Conservation (phyloP, 2,329 filamentous ascomycete genomes). For the Herpomyces periplanetae region DNA sequence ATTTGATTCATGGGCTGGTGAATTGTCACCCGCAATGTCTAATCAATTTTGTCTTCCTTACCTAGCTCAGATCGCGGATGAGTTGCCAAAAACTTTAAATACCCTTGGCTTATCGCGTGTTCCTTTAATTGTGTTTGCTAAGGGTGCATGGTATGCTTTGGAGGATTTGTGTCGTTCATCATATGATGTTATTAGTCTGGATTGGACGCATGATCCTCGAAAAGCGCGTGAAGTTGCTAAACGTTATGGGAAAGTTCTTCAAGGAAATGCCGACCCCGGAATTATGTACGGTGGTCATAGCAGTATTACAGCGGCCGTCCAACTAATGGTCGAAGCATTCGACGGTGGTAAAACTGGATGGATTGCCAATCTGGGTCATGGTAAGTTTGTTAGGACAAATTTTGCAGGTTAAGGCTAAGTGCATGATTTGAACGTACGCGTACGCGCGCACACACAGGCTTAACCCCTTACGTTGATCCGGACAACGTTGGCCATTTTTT, state of each 20-base stretch:
- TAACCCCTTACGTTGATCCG: too few species aligned
- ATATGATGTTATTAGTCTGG: slow-evolving; percentile 71
- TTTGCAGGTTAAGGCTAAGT: too few species aligned
- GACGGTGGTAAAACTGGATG: slow-evolving; percentile 48
- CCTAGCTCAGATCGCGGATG: slow-evolving; percentile 37
- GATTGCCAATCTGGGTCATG: slow-evolving; percentile 89
- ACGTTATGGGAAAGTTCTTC: slow-evolving; percentile 31
- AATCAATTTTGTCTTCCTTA: slow-evolving; percentile 54
- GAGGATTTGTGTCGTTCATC: slow-evolving; percentile 53
- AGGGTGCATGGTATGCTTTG: slow-evolving; percentile 81
- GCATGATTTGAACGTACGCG: too few species aligned
- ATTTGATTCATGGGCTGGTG: slow-evolving; percentile 95
- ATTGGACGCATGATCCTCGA: slow-evolving; percentile 69
- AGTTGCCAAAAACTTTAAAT: slow-evolving; percentile 30
- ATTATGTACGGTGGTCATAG: slow-evolving; percentile 50
- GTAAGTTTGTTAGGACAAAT: too few species aligned
- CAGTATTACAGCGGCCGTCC: slow-evolving; percentile 40
- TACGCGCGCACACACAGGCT: too few species aligned
- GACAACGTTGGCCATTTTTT: too few species aligned
- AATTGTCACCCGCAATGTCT: slow-evolving; percentile 51
- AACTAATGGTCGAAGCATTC: slow-evolving; percentile 61
- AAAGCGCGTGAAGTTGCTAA: slow-evolving; percentile 37
- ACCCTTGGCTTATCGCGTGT: slow-evolving; percentile 38
- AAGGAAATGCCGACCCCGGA: slow-evolving; percentile 84
- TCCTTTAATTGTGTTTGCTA: slow-evolving; percentile 91